Evolutionary conservation across 2,329 filamentous ascomycete species (phyloP).

Genomic region (Decorospora gaudefroyi): DNA sequence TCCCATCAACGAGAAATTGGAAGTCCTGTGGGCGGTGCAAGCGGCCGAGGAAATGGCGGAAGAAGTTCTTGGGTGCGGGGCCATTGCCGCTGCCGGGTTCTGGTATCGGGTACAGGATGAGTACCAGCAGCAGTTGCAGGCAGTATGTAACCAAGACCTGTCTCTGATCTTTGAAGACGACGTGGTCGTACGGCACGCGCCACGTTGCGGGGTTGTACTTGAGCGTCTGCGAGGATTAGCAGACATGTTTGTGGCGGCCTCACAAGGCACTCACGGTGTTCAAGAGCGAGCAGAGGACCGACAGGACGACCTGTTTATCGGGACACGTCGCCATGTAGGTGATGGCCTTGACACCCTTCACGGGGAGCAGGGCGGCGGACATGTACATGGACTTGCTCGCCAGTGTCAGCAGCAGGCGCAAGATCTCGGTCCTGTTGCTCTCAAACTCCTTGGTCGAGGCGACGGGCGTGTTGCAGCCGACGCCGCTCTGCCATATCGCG

Average conservation of each 20-base stretch:
- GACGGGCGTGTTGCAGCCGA: slow-evolving; percentile 89
- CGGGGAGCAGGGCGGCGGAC: slow-evolving; percentile 76
- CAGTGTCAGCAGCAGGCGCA: slow-evolving; percentile 82
- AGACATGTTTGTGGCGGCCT: neutral
- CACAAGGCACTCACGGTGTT: slow-evolving; percentile 72
- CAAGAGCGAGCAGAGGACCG: slow-evolving; percentile 85
- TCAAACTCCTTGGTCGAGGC: slow-evolving; percentile 90
- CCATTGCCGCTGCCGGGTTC: slow-evolving; percentile 68
- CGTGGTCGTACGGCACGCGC: slow-evolving; percentile 90
- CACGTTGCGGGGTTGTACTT: slow-evolving; percentile 96
- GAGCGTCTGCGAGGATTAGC: slow-evolving; percentile 65
- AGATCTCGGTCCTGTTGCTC: slow-evolving; percentile 86
- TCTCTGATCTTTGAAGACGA: slow-evolving; percentile 89
- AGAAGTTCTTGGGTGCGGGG: slow-evolving; percentile 80
- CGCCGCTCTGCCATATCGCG: slow-evolving; percentile 96
- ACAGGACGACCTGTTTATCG: slow-evolving; percentile 90
- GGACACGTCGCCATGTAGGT: slow-evolving; percentile 87
- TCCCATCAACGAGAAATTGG: slow-evolving; percentile 93
- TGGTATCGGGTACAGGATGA: slow-evolving; percentile 85
- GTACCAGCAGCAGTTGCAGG: slow-evolving; percentile 83
- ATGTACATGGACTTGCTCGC: slow-evolving; percentile 94
- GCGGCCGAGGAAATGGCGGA: slow-evolving; percentile 87
- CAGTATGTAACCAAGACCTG: slow-evolving; percentile 90
- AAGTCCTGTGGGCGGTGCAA: slow-evolving; percentile 94
- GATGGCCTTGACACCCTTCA: slow-evolving; percentile 79